Evolutionary conservation across 139 green algal species (phyloP), one percentile per base, ranked within the genome.

Genomic region (Asterochloris sp.): DNA sequence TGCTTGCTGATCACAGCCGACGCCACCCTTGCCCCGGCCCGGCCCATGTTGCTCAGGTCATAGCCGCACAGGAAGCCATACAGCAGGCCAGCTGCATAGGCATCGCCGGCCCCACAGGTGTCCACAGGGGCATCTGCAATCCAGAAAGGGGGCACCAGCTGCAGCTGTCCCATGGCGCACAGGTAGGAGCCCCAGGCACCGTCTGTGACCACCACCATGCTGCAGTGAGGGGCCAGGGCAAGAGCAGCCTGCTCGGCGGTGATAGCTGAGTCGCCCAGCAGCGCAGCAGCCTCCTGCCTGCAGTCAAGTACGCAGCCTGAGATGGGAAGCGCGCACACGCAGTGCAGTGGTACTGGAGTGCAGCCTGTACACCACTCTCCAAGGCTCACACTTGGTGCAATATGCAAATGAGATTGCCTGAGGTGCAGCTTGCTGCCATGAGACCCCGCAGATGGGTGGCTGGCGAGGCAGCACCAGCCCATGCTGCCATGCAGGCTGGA

Each of bases 101-200:
- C 94, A 82, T 98, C 94, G 10, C 94, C 93, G 23, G 94, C 94
- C 26, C 96, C 96, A 78, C 93, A 98, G 0, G 94, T 98, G 87
- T 98, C 96, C 64, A 97, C 91, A 16, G 95, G 92, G 11, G 86
- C 76, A 13, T 87, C n/a, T 11, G 85, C 63, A 0, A 80, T 79
- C 94, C 92, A 96, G 84, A 89, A 88, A 12, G 94, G 90, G 4
- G 92, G 92, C 26, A 96, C 82, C 1, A 67, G 68, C 69, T 88
- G 78, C 64, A 79, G 0, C 73, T 92, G 79, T 4, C 92, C 92
- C 82, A 94, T 77, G 0, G 89, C 88, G 0, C 83, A 82, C 9
- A 96, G 88, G 81, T 81, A 88, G 38, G 84, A 90, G 24, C 94
- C 93, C 10, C 83, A 76, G 64, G 74, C 83, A n/a, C 96, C 96